phyloP scores from a whole-genome alignment of 306 rosid species.

The Dicorynia guianensis region DNA sequence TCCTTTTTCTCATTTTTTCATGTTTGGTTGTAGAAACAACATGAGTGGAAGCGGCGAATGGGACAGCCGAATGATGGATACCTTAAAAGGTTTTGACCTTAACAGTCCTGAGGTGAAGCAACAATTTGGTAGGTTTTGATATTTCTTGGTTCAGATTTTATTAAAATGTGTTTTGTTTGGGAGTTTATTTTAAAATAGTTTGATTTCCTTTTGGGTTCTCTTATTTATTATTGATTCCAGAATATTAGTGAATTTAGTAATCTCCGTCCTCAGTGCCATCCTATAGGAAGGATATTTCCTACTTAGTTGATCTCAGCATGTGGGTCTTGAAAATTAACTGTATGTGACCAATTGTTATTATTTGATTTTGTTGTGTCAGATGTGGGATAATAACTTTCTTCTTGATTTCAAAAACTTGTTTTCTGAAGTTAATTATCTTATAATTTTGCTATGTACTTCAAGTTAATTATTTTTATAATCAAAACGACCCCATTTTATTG shows the following conservation, averaged over 20 bases:
- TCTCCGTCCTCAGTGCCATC: neutral
- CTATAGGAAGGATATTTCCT: neutral
- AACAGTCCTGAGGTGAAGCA: conserved; percentile 95
- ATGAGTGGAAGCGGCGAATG: conserved; percentile 87
- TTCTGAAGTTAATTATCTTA: conserved; percentile 18
- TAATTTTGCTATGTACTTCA: neutral
- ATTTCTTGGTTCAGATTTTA: conserved; percentile 13
- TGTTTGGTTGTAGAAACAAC: conserved; percentile 64
- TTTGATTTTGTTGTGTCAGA: neutral
- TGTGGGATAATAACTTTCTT: neutral
- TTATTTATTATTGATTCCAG: neutral
- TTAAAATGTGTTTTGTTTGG: neutral
- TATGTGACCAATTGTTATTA: too few relatives aligned
- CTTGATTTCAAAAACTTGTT: conserved; percentile 16
- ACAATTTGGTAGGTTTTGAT: conserved; percentile 79
- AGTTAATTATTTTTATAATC: neutral
- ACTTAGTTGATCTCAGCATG: conserved; percentile 6
- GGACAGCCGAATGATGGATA: conserved; percentile 89
- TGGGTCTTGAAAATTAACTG: conserved; percentile 1
- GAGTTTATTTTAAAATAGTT: conserved; percentile 19
- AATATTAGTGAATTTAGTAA: neutral
- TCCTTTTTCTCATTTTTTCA: conserved; percentile 15
- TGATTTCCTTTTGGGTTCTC: neutral
- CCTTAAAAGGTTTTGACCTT: conserved; percentile 92
- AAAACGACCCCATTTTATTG: neutral